Evolutionary conservation across 2,329 filamentous ascomycete species (phyloP).

Genomic region (Aspergillus floridensis): DNA sequence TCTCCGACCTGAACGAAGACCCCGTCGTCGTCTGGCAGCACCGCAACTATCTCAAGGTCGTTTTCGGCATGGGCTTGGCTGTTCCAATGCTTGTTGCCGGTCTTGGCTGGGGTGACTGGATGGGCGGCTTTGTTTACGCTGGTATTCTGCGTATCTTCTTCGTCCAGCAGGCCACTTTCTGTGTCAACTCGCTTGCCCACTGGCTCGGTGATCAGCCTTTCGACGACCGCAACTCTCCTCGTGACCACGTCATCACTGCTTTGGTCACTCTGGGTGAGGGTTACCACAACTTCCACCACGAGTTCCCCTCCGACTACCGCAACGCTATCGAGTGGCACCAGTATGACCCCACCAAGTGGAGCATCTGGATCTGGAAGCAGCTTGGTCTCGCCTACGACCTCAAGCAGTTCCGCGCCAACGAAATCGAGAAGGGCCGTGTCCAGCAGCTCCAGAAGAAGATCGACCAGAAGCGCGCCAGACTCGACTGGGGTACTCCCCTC

Average conservation of each 20-base stretch:
- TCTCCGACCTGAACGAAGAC: conserved; percentile 84
- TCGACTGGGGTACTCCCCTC: conserved; percentile 83
- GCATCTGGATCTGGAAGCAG: conserved; percentile 80
- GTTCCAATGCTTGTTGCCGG: conserved; percentile 75
- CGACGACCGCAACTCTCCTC: conserved; percentile 86
- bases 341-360: conserved; percentile 91
- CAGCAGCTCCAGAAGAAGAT: conserved; percentile 92
- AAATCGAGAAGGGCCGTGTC: conserved; percentile 87
- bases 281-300: conserved; percentile 95
- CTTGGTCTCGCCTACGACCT: conserved; percentile 80
- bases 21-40: conserved; percentile 84
- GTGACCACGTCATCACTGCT: conserved; percentile 83
- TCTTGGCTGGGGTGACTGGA: conserved; percentile 76
- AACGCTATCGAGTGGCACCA: conserved; percentile 90
- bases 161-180: conserved; percentile 90
- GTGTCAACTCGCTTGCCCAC: conserved; percentile 86
- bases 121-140: conserved; percentile 78
- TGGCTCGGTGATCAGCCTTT: conserved; percentile 92
- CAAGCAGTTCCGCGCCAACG: conserved; percentile 87
- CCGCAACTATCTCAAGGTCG: conserved; percentile 77
- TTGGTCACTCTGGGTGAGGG: conserved; percentile 82
- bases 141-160: conserved; percentile 85
- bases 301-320: conserved; percentile 90
- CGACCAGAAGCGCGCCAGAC: conserved; percentile 75
- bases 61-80: conserved; percentile 72